phyloP scores from a whole-genome alignment of 2,329 filamentous ascomycete genomes.

The Colletotrichum lini region DNA sequence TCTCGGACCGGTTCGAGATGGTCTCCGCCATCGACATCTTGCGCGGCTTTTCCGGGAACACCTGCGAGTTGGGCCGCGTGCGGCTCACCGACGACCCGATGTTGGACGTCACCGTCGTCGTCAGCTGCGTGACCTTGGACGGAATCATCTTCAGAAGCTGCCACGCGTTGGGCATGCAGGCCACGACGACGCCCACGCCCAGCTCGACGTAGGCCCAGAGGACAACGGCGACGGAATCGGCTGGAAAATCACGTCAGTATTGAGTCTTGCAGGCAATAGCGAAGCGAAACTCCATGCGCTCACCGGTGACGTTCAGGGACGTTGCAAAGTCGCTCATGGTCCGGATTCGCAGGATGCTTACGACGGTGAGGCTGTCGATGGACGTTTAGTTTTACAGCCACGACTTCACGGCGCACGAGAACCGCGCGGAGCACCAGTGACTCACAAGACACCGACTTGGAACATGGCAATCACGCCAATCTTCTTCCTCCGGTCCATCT shows the following conservation, averaged over 20 bases:
- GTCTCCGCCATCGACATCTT: constrained; percentile 10
- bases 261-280: too few relatives aligned
- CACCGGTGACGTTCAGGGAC: constrained; percentile 10
- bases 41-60: not conserved
- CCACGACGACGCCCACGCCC: constrained; percentile 56
- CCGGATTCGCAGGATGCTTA: constrained; percentile 25
- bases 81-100: constrained; percentile 5
- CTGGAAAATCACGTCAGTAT: constrained; percentile 22
- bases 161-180: constrained; percentile 54
- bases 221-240: constrained; percentile 49
- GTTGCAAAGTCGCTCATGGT: constrained; percentile 11
- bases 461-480: constrained; percentile 43
- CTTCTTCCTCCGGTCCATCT: constrained; percentile 43
- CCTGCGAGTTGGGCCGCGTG: not conserved
- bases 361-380: constrained; percentile 18
- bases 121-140: constrained; percentile 22
- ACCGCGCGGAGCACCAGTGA: not conserved
- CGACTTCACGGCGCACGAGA: too few relatives aligned
- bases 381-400: not conserved
- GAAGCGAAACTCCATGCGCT: not conserved
- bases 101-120: not conserved
- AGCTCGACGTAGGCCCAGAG: constrained; percentile 56
- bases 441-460: constrained; percentile 49
- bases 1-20: not conserved
- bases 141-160: constrained; percentile 46